Conservation (phyloP, 805 yeast genomes). For the Wickerhamiella hasegawae region DNA sequence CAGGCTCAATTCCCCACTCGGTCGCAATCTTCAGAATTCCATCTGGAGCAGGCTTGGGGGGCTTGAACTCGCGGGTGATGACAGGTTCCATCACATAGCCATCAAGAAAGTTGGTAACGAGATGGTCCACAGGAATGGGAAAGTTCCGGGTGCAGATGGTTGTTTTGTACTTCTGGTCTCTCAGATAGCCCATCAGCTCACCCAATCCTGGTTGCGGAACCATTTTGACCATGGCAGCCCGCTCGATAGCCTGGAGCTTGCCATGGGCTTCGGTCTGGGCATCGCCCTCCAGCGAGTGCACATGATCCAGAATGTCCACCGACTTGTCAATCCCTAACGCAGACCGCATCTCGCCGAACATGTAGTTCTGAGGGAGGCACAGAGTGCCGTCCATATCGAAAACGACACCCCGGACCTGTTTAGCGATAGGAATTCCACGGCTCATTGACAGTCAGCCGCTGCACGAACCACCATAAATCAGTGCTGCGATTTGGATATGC, state of each 20-base stretch:
- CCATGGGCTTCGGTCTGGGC: constrained; percentile 29
- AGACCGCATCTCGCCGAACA: constrained; percentile 38
- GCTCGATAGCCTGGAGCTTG: constrained; percentile 37
- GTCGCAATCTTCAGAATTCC: constrained; percentile 43
- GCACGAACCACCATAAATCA: too few species aligned
- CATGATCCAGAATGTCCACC: constrained; percentile 38
- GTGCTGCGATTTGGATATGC: too few species aligned
- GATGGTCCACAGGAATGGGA: constrained; percentile 37
- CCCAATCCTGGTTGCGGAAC: constrained; percentile 30
- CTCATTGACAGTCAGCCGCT: too few species aligned
- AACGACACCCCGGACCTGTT: constrained; percentile 33
- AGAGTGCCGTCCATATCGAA: constrained; percentile 76
- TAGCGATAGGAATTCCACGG: neutral
- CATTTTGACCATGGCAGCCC: constrained; percentile 47
- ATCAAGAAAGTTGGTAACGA: constrained; percentile 30
- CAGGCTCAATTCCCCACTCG: constrained; percentile 31
- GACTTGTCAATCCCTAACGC: constrained; percentile 33
- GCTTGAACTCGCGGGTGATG: constrained; percentile 46
- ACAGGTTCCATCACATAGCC: constrained; percentile 30
- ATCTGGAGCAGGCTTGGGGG: constrained; percentile 54
- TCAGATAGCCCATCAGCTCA: constrained; percentile 25
- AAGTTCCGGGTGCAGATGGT: constrained; percentile 52
- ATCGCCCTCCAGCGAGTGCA: constrained; percentile 28
- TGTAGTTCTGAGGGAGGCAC: constrained; percentile 37
- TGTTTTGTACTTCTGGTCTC: constrained; percentile 24